A percentile compares a stretch with the other conserved stretches of the same genome.
phyloP scores from a whole-genome alignment of 73 alveolate genomes.

The Paramecium caudatum region DNA sequence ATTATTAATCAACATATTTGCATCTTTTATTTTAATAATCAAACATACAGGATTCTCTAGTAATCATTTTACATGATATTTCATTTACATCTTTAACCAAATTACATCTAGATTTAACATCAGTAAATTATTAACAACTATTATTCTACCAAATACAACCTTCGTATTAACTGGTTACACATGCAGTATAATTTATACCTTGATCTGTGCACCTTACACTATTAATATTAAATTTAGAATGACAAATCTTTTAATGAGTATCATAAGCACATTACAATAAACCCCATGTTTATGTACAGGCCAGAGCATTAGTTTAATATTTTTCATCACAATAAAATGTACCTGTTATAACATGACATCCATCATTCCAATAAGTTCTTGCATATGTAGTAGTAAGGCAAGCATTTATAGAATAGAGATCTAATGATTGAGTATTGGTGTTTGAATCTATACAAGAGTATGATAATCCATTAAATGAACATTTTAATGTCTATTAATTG shows the following conservation, averaged over 20 bases:
- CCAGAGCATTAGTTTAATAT: not conserved
- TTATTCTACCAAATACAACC: not conserved
- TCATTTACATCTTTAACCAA: not conserved
- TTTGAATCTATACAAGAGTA: not conserved
- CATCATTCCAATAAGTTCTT: conserved; percentile 56
- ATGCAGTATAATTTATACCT: not conserved
- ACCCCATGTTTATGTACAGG: conserved; percentile 9
- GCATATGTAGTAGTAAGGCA: not conserved
- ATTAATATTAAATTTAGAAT: not conserved
- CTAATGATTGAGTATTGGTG: not conserved
- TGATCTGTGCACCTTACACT: not conserved
- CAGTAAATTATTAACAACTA: not conserved
- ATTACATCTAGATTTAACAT: not conserved
- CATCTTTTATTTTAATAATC: not conserved
- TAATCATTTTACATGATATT: conserved; percentile 21
- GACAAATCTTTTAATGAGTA: not conserved
- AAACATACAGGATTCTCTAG: not conserved
- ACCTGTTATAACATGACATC: not conserved
- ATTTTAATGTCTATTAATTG: not conserved
- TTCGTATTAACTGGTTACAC: not conserved
- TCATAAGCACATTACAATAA: conserved; percentile 7
- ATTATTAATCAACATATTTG: not conserved
- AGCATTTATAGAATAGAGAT: not conserved
- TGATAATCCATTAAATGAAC: not conserved
- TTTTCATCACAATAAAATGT: not conserved